Conservation (phyloP, 371 early-diverging fungal species). For the Mortierella sp. region DNA sequence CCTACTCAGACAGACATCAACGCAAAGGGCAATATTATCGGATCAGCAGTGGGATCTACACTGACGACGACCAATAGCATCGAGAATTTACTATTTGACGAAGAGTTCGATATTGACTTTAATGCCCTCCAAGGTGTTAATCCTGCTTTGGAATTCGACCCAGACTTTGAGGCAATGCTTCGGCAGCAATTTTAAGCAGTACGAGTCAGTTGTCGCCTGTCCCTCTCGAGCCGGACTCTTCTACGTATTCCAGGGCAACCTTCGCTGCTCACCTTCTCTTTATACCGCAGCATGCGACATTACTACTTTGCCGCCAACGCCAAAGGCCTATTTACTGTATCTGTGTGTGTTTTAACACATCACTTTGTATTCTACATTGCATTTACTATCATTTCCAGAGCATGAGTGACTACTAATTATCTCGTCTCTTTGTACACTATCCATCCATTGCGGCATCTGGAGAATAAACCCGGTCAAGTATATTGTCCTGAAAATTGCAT, state of each 20-base stretch:
- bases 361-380: constrained; percentile 3
- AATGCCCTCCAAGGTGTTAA: background rate
- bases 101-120: constrained; percentile 25
- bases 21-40: background rate
- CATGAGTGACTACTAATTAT: constrained; percentile 2
- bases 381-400: background rate
- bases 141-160: constrained; percentile 17
- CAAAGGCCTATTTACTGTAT: background rate
- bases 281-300: background rate
- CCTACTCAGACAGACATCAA: background rate
- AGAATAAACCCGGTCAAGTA: constrained; percentile 12
- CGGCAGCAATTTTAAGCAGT: constrained; percentile 13
- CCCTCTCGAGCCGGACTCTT: background rate
- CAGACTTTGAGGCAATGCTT: constrained; percentile 34
- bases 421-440: background rate
- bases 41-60: background rate
- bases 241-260: background rate
- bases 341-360: background rate
- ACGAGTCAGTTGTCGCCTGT: background rate
- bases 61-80: constrained; percentile 6
- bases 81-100: constrained; percentile 29
- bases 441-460: background rate
- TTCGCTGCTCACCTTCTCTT: background rate
- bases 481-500: background rate
- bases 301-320: background rate